A percentile compares a stretch with the other conserved stretches of the same genome.
Evolutionary conservation across 164 flowering plant species (phyloP).

Genomic region (Vitis amurensis): DNA sequence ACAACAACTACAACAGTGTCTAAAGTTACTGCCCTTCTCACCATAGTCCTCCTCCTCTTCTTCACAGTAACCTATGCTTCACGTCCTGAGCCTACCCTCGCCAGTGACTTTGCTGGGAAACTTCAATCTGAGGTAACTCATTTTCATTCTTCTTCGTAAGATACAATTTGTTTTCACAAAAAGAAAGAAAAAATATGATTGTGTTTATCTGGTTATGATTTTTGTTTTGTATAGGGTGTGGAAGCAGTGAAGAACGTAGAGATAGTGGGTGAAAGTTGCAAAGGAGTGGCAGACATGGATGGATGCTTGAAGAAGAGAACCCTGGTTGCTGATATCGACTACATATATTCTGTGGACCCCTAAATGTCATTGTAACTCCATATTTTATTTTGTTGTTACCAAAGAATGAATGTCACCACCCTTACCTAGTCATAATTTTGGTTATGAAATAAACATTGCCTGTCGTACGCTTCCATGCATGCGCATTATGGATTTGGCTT

Average conservation of each 20-base stretch:
- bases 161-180: too few species aligned
- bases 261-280: constrained; percentile 13
- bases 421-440: too few species aligned
- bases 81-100: constrained; percentile 19
- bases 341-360: constrained; percentile 40
- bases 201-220: neutral
- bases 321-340: constrained; percentile 39
- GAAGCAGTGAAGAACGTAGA: constrained; percentile 7
- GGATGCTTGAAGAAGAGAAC: constrained; percentile 50
- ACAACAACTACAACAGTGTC: constrained; percentile 13
- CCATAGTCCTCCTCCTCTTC: constrained; percentile 24
- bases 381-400: too few species aligned
- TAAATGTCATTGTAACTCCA: neutral
- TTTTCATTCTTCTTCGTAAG: neutral
- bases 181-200: neutral
- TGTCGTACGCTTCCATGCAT: too few species aligned
- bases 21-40: constrained; percentile 7
- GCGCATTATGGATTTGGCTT: too few species aligned
- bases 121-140: constrained; percentile 15
- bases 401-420: too few species aligned
- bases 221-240: constrained; percentile 12
- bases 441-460: too few species aligned
- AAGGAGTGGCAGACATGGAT: constrained; percentile 27
- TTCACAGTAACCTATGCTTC: constrained; percentile 24
- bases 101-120: constrained; percentile 2